Base-by-base conservation (phyloP, 2,329 filamentous ascomycete genomes). In the Colletotrichum godetiae region DNA sequence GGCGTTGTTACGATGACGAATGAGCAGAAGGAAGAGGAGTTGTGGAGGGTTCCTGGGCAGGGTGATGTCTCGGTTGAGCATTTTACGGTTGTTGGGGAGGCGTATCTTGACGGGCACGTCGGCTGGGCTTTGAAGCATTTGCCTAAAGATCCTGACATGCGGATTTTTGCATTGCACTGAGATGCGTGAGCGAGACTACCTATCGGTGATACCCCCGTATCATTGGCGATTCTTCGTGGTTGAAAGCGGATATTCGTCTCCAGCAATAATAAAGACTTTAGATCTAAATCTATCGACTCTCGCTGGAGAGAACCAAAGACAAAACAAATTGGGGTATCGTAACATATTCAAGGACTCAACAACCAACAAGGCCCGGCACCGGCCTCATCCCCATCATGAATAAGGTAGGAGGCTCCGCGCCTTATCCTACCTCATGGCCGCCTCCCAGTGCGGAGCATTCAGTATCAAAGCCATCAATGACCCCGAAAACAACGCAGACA, bases 381-480 rank as follows among this genome's bases (percentile, higher is more conserved):
- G 37, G 15, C 37, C 37, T 13, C 10, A 37, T 12, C 35, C 3
- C 37, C 33, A 3, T 12, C 5, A 4, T 22, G 8, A 15, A 31
- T 5, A n/a, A 33, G 24, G 19, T n/a, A 13, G 33, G 33, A 31
- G 27, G 13, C 3, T 49, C 3, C 31, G 8, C 22, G 5, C 10
- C 27, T 31, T 15, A 6, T 11, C 5, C 42, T 19, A 15, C 22
- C 2, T 27, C 29, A 22, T 1, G 4, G 2, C n/a, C 11, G 13
- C 33, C 15, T 62, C 68, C 75, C 80, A 85, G 11, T 81, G 80
- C 3, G 88, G 88, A 15, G 88, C 87, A 74, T 90, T 89, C 49
- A 90, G 80, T 7, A 90, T 83, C 11, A 90, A 79, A 0, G 82
- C 88, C 88, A 90, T 90, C 55, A 89, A 76, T 33, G 85, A 84